Conservation (phyloP, 768 basidiomycete genomes). For the Mycena alexandri region DNA sequence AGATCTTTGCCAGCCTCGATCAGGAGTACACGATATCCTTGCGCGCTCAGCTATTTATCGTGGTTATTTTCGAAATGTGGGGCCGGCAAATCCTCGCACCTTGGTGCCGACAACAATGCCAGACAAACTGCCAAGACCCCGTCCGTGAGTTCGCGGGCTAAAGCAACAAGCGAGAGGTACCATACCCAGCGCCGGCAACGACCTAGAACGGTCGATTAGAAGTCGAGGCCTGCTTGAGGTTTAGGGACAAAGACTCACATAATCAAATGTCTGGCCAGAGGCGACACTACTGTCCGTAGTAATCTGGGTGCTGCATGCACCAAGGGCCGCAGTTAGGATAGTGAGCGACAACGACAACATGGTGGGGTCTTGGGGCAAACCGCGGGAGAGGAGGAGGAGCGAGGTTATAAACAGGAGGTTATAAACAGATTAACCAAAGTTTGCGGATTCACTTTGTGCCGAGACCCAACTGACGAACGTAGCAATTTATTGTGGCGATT, state of each 20-base stretch:
- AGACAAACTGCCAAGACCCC: slow-evolving; percentile 9
- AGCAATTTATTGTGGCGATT: too few relatives aligned
- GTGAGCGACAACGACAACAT: slow-evolving; percentile 20
- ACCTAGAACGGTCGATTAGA: slow-evolving; percentile 15
- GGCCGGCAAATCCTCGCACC: not conserved
- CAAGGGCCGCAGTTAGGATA: slow-evolving; percentile 1
- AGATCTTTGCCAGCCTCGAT: slow-evolving; percentile 36
- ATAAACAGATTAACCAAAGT: too few relatives aligned
- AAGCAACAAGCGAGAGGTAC: not conserved
- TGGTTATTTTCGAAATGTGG: not conserved
- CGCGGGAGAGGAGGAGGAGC: too few relatives aligned
- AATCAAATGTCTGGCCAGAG: slow-evolving; percentile 31
- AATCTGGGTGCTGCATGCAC: slow-evolving; percentile 21
- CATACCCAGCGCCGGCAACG: slow-evolving; percentile 31
- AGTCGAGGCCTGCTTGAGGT: not conserved
- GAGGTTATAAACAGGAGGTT: too few relatives aligned
- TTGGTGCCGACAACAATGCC: slow-evolving; percentile 34
- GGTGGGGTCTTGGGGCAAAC: not conserved
- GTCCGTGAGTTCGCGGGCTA: not conserved
- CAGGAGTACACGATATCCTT: slow-evolving; percentile 31
- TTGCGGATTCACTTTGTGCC: too few relatives aligned
- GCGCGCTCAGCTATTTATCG: slow-evolving; percentile 24
- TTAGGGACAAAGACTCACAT: slow-evolving; percentile 16
- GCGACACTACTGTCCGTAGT: slow-evolving; percentile 18
- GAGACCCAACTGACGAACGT: too few relatives aligned